phyloP scores from a whole-genome alignment of 2,329 filamentous ascomycete species.

The Hortaea werneckii region DNA sequence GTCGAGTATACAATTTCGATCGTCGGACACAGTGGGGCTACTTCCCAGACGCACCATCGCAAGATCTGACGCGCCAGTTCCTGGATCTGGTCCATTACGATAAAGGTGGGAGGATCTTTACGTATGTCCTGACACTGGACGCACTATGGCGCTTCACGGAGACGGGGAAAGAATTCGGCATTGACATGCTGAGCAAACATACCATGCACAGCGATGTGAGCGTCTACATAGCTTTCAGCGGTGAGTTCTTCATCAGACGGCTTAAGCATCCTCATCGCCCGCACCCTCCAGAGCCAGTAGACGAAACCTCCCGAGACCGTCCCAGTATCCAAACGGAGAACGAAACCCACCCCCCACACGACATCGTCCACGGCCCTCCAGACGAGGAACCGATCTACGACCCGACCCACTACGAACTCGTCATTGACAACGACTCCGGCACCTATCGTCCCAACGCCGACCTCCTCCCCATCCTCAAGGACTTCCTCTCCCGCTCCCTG shows the following conservation, averaged over 20 bases:
- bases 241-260: conserved; percentile 82
- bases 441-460: conserved; percentile 82
- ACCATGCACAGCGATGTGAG: conserved; percentile 94
- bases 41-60: conserved; percentile 48
- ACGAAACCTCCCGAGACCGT: conserved; percentile 33
- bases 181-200: conserved; percentile 88
- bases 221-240: conserved; percentile 82
- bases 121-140: conserved; percentile 83
- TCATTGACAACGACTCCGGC: conserved; percentile 92
- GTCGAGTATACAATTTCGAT: conserved; percentile 81
- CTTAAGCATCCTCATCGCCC: conserved; percentile 41
- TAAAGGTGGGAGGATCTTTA: conserved; percentile 77
- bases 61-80: conserved; percentile 67
- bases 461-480: conserved; percentile 59
- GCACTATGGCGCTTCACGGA: conserved; percentile 84
- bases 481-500: conserved; percentile 62
- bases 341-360: conserved; percentile 43
- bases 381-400: conserved; percentile 38
- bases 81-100: conserved; percentile 80
- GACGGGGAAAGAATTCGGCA: conserved; percentile 89
- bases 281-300: conserved; percentile 34
- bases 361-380: conserved; percentile 38
- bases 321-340: conserved; percentile 27
- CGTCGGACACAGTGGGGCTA: conserved; percentile 60
- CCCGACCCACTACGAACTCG: conserved; percentile 61